Conservation (phyloP, 2,329 filamentous ascomycete genomes). For the Hypoxylon sp. region DNA sequence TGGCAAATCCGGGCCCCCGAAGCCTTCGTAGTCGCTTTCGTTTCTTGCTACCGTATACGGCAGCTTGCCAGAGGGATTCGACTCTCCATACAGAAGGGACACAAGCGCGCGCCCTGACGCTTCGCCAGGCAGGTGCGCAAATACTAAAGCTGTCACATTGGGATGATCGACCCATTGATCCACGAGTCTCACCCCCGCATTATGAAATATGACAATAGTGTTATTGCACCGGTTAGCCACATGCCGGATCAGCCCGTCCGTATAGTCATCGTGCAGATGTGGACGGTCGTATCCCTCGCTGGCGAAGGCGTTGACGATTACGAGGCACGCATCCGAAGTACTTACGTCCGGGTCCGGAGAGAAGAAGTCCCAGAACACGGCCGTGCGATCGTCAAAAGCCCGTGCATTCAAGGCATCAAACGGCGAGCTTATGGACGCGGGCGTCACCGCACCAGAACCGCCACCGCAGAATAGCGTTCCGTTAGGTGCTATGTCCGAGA, state of each 20-base stretch:
- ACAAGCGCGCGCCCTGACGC: constrained; percentile 71
- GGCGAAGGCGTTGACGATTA: constrained; percentile 77
- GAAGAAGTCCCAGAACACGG: constrained; percentile 72
- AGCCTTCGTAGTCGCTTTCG: constrained; percentile 68
- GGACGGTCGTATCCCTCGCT: constrained; percentile 79
- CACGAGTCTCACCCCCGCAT: constrained; percentile 72
- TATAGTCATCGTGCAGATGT: constrained; percentile 75
- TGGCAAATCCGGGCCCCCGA: constrained; percentile 59
- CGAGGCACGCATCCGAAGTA: constrained; percentile 74
- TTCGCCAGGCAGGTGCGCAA: constrained; percentile 76
- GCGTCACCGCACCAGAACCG: constrained; percentile 65
- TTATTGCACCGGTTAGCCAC: constrained; percentile 73
- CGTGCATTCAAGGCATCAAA: constrained; percentile 68
- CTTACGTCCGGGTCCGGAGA: constrained; percentile 64
- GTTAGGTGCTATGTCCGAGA: constrained; percentile 63
- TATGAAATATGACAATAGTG: constrained; percentile 76
- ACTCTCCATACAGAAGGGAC: constrained; percentile 70
- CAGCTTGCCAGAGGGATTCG: constrained; percentile 70
- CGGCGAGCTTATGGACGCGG: constrained; percentile 66
- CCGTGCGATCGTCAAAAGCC: constrained; percentile 69
- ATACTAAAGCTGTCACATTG: constrained; percentile 75
- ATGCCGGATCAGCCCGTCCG: constrained; percentile 69
- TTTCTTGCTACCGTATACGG: constrained; percentile 74
- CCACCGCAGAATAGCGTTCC: constrained; percentile 64
- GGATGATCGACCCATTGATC: constrained; percentile 74